phyloP scores from a whole-genome alignment of 2,329 filamentous ascomycete genomes.

The Epichloe sp. region DNA sequence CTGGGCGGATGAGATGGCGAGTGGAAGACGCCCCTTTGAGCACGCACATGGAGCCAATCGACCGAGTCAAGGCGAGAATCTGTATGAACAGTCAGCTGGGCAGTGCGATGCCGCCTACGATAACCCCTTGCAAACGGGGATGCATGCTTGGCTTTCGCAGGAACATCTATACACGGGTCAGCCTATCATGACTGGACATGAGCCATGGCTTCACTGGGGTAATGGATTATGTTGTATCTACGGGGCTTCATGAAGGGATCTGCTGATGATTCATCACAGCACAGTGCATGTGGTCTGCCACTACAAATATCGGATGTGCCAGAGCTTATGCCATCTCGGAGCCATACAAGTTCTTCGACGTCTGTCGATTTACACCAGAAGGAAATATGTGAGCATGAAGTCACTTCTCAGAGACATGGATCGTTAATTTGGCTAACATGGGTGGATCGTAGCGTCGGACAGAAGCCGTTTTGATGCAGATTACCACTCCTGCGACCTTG shows the following conservation, averaged over 20 bases:
- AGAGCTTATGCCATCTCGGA: slow-evolving; percentile 18
- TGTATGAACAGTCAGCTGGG: slow-evolving; percentile 18
- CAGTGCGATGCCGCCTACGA: slow-evolving; percentile 18
- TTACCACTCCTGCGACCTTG: background rate
- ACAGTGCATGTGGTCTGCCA: slow-evolving; percentile 23
- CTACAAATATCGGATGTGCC: slow-evolving; percentile 21
- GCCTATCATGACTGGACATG: slow-evolving; percentile 19
- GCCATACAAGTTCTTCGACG: slow-evolving; percentile 20
- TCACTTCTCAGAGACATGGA: no score
- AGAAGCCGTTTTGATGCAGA: slow-evolving; percentile 12
- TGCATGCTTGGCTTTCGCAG: slow-evolving; percentile 19
- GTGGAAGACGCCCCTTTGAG: slow-evolving; percentile 16
- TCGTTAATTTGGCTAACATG: background rate
- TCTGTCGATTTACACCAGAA: slow-evolving; percentile 22
- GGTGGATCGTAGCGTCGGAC: slow-evolving; percentile 13
- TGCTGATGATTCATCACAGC: slow-evolving; percentile 11
- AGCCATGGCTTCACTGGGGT: slow-evolving; percentile 26
- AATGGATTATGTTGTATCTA: slow-evolving; percentile 3
- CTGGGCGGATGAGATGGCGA: slow-evolving; percentile 22
- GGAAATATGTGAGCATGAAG: slow-evolving; percentile 21
- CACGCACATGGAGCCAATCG: slow-evolving; percentile 19
- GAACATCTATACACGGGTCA: slow-evolving; percentile 17
- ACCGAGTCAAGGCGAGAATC: slow-evolving; percentile 21
- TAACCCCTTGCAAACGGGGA: slow-evolving; percentile 17
- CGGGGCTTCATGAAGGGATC: background rate